Percentiles rank a stretch among this genome's conserved stretches.
These are phyloP conservation scores for Alternaria atra DNA, from an alignment of 2,329 filamentous ascomycete species.

Conservation along the genomic window DNA sequence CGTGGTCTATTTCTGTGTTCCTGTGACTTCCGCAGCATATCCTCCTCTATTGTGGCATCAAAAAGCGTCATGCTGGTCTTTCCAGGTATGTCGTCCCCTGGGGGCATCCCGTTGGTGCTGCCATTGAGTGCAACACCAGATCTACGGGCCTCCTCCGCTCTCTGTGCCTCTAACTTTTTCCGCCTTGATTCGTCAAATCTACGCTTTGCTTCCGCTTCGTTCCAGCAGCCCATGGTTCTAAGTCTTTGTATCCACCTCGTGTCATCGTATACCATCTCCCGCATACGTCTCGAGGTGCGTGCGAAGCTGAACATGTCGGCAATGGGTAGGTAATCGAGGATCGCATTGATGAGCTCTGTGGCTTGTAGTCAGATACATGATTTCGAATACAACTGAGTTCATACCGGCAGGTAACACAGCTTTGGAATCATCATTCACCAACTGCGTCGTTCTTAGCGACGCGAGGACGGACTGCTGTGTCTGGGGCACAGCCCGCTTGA, in stretches of 20 bases:
- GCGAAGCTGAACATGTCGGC: constrained; percentile 87
- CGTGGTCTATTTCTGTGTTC: constrained; percentile 42
- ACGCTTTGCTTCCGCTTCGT: constrained; percentile 83
- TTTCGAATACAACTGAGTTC: background rate
- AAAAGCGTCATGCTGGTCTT: constrained; percentile 71
- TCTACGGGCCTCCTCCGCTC: constrained; percentile 52
- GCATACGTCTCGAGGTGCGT: constrained; percentile 82
- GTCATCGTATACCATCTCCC: constrained; percentile 99
- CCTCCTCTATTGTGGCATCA: constrained; percentile 74
- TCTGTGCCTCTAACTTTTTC: constrained; percentile 66
- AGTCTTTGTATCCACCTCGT: constrained; percentile 90
- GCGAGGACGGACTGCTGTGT: constrained; percentile 66
- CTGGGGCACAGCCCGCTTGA: constrained; percentile 55
- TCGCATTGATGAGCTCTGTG: constrained; percentile 82
- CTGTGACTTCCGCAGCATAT: constrained; percentile 59
- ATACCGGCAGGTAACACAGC: constrained; percentile 83
- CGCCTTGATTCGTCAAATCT: constrained; percentile 76
- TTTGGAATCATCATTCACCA: constrained; percentile 79
- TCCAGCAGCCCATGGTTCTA: constrained; percentile 89
- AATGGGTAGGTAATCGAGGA: constrained; percentile 89
- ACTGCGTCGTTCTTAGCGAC: constrained; percentile 80
- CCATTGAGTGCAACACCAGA: constrained; percentile 46
- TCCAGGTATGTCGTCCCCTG: constrained; percentile 40
- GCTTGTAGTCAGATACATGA: constrained; percentile 6
- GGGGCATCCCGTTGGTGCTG: constrained; percentile 48